These are phyloP conservation scores for Jaltomata sinuosa DNA, from an alignment of 257 asterid genomes.

Conservation along the genomic window DNA sequence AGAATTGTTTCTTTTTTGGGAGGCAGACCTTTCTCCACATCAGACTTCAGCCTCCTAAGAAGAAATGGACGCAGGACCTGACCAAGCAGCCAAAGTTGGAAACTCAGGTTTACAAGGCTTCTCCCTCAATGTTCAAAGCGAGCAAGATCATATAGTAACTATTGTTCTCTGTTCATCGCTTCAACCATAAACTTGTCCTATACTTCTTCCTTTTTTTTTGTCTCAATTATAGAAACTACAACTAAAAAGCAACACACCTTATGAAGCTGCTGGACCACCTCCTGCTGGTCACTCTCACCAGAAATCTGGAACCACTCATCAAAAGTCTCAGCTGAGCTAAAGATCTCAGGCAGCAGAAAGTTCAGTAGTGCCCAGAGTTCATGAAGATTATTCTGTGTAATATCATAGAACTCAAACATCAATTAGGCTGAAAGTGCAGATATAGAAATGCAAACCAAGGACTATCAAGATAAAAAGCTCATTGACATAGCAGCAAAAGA, in stretches of 20 bases:
- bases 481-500: not conserved
- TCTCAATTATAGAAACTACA: not conserved
- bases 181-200: not conserved
- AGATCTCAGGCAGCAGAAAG: slow-evolving; percentile 96
- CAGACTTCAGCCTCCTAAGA: slow-evolving; percentile 94
- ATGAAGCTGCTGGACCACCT: slow-evolving; percentile 99
- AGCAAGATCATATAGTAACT: not conserved
- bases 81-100: not conserved
- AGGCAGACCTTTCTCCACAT: slow-evolving; percentile 98
- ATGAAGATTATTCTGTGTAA: slow-evolving; percentile 94
- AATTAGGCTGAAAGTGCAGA: not conserved
- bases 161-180: not conserved
- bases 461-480: not conserved
- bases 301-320: slow-evolving; percentile 99
- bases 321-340: slow-evolving; percentile 98
- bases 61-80: slow-evolving; percentile 98
- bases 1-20: slow-evolving; percentile 99
- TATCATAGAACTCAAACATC: not conserved
- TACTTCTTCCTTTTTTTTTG: not conserved
- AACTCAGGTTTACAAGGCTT: not conserved
- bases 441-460: not conserved
- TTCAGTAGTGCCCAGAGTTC: slow-evolving; percentile 98
- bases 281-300: slow-evolving; percentile 97
- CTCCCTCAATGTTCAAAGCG: not conserved
- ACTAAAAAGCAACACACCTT: slow-evolving; percentile 45